Evolutionary conservation across 352 stramenopile genomes (phyloP), one percentile per base, ranked within the genome.

Genomic region (Thalassiosira mediterranea): DNA sequence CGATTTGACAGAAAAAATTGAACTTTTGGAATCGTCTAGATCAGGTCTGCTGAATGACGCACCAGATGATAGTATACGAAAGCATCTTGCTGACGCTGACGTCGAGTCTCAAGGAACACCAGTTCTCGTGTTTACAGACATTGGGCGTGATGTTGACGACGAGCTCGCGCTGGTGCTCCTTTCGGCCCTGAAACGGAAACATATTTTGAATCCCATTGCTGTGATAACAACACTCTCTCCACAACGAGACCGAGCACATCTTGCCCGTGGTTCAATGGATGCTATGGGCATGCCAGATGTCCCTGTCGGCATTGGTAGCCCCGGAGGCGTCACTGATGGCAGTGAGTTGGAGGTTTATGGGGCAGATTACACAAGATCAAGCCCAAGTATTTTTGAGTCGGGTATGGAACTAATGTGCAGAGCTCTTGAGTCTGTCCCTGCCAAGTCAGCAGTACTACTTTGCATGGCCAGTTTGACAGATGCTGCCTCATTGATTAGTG

Each of bases 141-240:
- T 82, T 53, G 79, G 79, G 3, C 48, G 79, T 48, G 79, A 87
- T 67, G 60, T 87, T 19, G 79, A 87, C 54, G 79, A 87, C 59
- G 79, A 87, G 34, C 38, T 82, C 28, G 54, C 74, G 25, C 44
- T 87, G 15, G 69, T 84, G 21, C 28, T 87, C 5, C 60, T 87
- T 38, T 76, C 76, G 1, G 58, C 76, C 7, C 52, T 84, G 10
- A 70, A 63, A 44, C 61, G 54, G 29, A 84, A 76, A 42, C 69
- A 73, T 44, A 63, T 84, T 26, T 67, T 84, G 37, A 81, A 84
- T 78, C 76, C 76, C 15, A 67, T 84, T 60, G 76, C 76, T 38
- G 54, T 84, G 28, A 78, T 84, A 52, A 44, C 69, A 59, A 81
- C 76, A 40, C 54, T 84, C 17, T 64, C 70, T 21, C 76, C 76